Base-by-base conservation (phyloP, 116 monocot species). In the Iris pallida region DNA sequence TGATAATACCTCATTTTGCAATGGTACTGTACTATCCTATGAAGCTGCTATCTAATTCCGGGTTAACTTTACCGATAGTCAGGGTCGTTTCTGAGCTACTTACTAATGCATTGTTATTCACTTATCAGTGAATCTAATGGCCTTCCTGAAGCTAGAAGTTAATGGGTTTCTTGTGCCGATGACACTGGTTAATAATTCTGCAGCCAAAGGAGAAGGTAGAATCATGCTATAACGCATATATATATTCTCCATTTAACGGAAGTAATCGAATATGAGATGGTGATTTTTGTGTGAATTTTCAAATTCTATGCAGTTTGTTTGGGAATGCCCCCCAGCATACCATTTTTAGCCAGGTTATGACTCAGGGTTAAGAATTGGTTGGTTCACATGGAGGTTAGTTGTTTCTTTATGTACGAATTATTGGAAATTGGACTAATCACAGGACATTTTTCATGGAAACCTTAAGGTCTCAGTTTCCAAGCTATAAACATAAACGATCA, bases 281-380 rank as follows among this genome's bases (percentile, higher is more conserved):
- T 70, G 41, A 46, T 16, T 45, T 40, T 20, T 63, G 6, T 54
- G 7, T 68, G 17, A 30, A 7, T n/a, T 68, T 41, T 54, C 30
- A 71, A n/a, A 44, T 43, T 9, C 65, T 57, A 12, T 62, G 53
- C 88, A 95, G 95, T 95, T 16, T 95, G 95, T 62, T 77, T 95
- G 68, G 91, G 91, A 91, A 49, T 91, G 95, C 66, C 76, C 95
- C 5, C 86, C 95, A 7, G 91, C 86, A 46, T 95, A 95, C 70
- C 89, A 95, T 78, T 73, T 91, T 65, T 80, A 88, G 17, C 88
- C 89, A 0, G 95, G 95, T 42, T 95, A 73, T 68, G 95, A 88
- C 16, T 79, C 86, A 41, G 95, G 20, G 82, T 79, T 20, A 79
- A 95, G 47, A 95, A 75, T 56, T 95, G 91, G 95, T 43, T 91